Evolutionary conservation across 2,329 filamentous ascomycete genomes (phyloP), one percentile per base, ranked within the genome.

Genomic region (Tricladium varicosporioides): DNA sequence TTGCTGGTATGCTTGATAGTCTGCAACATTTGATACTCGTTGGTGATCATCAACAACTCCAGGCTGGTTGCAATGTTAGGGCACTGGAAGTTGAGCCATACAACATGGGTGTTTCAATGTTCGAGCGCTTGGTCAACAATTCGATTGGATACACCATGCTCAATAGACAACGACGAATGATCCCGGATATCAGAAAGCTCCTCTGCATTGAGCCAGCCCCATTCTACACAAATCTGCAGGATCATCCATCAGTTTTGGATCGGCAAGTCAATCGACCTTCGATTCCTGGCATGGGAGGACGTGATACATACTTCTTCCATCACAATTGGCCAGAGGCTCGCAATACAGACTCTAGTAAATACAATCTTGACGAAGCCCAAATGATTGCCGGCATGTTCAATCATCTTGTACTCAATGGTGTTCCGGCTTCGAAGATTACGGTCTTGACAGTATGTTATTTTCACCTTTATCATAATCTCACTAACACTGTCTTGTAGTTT

Each of bases 341-440:
- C 1, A 86, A 91, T 58, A 76, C 78, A 31, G 80, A 87, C 47
- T 76, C 81, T 58, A 92, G 87, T 33, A 86, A 81, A 31, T 81
- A 80, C 67, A 97, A 96, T 65, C 70, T 75, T 0, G 72, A 78
- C 1, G 92, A 97, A 68, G 90, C 90, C 0, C 75, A 82, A 1
- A 93, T 96, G 86, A 77, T 96, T 31, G 81, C 85, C 0, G 79
- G 78, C 0, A 89, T 96, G 62, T 86, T 86, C 61, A 75, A 82
- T 22, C 89, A 96, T 65, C 81, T 97, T 0, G 70, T 87, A 1
- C 74, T 84, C 57, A 93, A 92, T 60, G 86, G 86, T 0, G 74
- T 87, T 1, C 64, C 74, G 0, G 69, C 80, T 0, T 69, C 74
- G 0, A 77, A 86, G 5, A 92, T 96, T 55, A 96, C 91, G 0